Conservation (phyloP, 2,329 filamentous ascomycete species). For the Zymoseptoria ardabiliae region DNA sequence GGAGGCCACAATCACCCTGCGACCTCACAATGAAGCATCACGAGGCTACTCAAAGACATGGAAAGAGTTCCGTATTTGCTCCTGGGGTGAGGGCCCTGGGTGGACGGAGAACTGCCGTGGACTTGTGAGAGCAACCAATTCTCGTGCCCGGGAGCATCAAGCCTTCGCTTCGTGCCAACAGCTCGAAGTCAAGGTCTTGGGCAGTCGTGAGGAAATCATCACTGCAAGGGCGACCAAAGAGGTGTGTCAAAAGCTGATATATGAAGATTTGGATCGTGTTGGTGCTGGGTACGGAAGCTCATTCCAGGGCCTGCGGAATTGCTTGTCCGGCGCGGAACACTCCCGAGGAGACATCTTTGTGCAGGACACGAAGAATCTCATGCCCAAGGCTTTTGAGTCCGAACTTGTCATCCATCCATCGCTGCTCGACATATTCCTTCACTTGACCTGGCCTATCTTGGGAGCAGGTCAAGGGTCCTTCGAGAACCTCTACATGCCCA, state of each 20-base stretch:
- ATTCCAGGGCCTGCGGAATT: background rate
- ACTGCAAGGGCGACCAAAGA: background rate
- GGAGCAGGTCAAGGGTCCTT: background rate
- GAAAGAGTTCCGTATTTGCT: slow-evolving; percentile 3
- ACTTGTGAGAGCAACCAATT: background rate
- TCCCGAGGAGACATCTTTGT: background rate
- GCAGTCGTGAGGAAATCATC: background rate
- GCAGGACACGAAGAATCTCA: background rate
- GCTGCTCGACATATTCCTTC: slow-evolving; percentile 2
- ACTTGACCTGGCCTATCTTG: background rate
- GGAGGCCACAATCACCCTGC: background rate
- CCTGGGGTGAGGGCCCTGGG: background rate
- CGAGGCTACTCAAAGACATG: background rate
- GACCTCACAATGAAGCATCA: background rate
- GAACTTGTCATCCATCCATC: background rate
- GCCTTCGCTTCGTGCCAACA: background rate
- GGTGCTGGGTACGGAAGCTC: background rate
- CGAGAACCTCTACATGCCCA: slow-evolving; percentile 1
- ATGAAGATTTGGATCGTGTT: background rate
- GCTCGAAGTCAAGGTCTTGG: background rate
- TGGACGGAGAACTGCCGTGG: slow-evolving; percentile 3
- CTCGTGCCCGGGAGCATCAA: background rate
- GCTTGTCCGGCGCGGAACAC: background rate
- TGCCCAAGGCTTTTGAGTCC: background rate
- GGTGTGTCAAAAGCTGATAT: background rate